These are phyloP conservation scores for Fraxinus velutina DNA, from an alignment of 305 asterid genomes.

Conservation along the genomic window DNA sequence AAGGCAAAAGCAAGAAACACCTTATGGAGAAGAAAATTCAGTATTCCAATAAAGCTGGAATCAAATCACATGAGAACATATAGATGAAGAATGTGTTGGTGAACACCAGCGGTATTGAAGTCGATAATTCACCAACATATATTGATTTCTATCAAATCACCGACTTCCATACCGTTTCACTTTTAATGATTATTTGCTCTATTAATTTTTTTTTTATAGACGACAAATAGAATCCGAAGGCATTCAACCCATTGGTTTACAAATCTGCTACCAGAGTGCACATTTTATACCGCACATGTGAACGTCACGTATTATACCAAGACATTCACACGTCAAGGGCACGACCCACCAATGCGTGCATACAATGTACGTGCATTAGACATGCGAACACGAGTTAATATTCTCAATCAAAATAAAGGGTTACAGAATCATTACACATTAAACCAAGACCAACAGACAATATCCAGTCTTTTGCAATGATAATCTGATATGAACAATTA, in stretches of 20 bases:
- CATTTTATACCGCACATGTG: not conserved
- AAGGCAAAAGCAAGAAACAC: not conserved
- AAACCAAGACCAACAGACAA: not conserved
- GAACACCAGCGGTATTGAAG: no score
- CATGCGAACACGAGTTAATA: not conserved
- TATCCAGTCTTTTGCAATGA: slow-evolving; percentile 19
- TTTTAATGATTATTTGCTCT: no score
- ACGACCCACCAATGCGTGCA: not conserved
- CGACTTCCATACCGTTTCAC: no score
- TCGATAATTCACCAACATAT: no score
- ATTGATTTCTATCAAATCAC: no score
- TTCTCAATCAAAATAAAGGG: not conserved
- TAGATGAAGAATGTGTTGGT: no score
- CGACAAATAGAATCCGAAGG: not conserved
- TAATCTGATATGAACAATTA: slow-evolving; percentile 33
- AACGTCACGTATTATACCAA: not conserved
- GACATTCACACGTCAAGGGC: no score
- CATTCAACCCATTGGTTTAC: not conserved
- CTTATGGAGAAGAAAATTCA: not conserved
- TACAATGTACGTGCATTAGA: not conserved
- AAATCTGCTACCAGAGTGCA: not conserved
- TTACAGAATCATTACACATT: not conserved
- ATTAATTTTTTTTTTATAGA: no score
- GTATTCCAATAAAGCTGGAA: not conserved
- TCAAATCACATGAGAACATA: not conserved